These are phyloP conservation scores for Clavispora santaluciae DNA, from an alignment of 805 yeast species.

Conservation along the genomic window DNA sequence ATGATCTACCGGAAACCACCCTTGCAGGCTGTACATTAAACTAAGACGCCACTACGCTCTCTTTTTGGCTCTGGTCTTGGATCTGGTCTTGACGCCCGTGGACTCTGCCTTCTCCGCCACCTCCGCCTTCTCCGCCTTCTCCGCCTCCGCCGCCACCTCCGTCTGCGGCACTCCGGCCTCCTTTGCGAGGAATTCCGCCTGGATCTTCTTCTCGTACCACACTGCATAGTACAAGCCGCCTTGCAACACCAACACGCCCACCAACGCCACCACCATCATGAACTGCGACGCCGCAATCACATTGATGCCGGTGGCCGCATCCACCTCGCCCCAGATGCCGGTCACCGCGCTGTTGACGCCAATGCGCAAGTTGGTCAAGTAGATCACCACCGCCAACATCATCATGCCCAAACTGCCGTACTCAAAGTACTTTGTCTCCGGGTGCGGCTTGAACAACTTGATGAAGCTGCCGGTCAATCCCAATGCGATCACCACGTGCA, in stretches of 20 bases:
- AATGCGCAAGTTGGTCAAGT: constrained; percentile 78
- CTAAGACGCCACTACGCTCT: constrained; percentile 5
- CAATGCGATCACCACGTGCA: constrained; percentile 56
- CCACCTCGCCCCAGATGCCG: constrained; percentile 93
- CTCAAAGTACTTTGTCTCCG: constrained; percentile 81
- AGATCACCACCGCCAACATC: constrained; percentile 70
- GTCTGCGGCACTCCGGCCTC: constrained; percentile 21
- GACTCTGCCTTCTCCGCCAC: constrained; percentile 4
- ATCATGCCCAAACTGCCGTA: constrained; percentile 77
- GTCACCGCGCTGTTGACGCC: constrained; percentile 66
- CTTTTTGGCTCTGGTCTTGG: constrained; percentile 16
- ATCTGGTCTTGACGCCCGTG: constrained; percentile 9
- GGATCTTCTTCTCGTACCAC: constrained; percentile 44
- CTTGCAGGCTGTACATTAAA: not conserved
- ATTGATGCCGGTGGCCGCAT: constrained; percentile 76
- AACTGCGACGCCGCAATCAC: constrained; percentile 88
- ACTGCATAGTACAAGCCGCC: constrained; percentile 85
- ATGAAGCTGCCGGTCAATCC: constrained; percentile 72
- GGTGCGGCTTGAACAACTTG: constrained; percentile 83
- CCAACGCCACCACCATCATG: constrained; percentile 62
- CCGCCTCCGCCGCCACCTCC: constrained; percentile 6
- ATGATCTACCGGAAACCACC: too few relatives aligned
- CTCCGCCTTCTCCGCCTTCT: not conserved
- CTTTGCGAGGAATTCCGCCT: constrained; percentile 26
- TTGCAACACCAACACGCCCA: constrained; percentile 82